These are phyloP conservation scores for Maudiozyma saulgeensis DNA, from an alignment of 805 yeast genomes.

Conservation along the genomic window DNA sequence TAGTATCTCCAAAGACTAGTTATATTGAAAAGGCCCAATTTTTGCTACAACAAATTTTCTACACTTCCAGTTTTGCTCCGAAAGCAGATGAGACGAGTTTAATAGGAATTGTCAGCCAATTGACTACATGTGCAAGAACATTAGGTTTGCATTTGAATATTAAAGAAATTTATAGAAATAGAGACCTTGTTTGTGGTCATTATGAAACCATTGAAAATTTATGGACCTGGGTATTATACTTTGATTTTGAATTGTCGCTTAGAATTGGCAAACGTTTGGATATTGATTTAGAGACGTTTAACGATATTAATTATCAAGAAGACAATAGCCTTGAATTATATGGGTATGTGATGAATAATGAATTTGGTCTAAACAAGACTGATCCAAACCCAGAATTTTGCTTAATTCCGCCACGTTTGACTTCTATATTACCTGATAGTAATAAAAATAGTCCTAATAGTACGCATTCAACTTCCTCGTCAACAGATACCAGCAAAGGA, in stretches of 20 bases:
- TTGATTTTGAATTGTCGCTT: constrained; percentile 19
- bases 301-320: constrained; percentile 4
- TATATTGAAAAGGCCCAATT: constrained; percentile 28
- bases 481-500: not conserved
- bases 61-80: constrained; percentile 1
- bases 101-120: constrained; percentile 7
- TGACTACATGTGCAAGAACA: constrained; percentile 12
- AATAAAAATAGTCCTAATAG: not conserved
- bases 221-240: constrained; percentile 21
- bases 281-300: constrained; percentile 4
- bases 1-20: constrained; percentile 18
- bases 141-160: constrained; percentile 22
- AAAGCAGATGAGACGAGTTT: constrained; percentile 22
- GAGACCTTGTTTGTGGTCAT: constrained; percentile 15
- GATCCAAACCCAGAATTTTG: not conserved
- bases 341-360: not conserved
- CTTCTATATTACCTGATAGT: not conserved
- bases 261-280: constrained; percentile 19
- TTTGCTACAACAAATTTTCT: constrained; percentile 14
- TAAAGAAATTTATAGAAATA: constrained; percentile 7
- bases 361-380: not conserved
- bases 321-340: not conserved
- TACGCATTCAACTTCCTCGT: not conserved
- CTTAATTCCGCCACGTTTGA: not conserved
- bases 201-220: constrained; percentile 14